Base-by-base conservation (phyloP, 2,329 filamentous ascomycete species). In the Tolypocladium inflatum region DNA sequence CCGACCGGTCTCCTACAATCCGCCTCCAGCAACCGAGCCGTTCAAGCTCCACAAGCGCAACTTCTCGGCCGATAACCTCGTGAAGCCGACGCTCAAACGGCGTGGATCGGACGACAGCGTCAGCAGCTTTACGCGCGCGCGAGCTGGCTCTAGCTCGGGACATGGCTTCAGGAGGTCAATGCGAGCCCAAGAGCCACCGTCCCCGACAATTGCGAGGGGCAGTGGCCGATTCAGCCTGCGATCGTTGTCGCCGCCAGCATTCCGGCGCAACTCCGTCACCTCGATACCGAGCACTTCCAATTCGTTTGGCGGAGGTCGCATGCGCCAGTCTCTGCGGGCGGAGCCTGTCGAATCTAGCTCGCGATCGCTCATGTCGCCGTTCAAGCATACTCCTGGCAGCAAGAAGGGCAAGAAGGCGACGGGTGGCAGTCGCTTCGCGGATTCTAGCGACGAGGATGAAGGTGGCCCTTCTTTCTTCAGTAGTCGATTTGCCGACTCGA, bases 61-160 rank as follows among this genome's bases (percentile, higher is more conserved):
- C 26, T 61, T 63, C 11, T 67, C 68, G 6, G 63, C 63, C 19
- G 67, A 71, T 19, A 60, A 63, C 41, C 57, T 60, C 9, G 50
- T 65, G 39, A 70, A 68, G 50, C 66, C 77, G 15, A 64, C 66
- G 6, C 71, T 84, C 10, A 74, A 76, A 58, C 80, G 86, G 2
- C 80, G 76, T 11, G 78, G 75, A 21, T 89, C 86, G 0, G 84
- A 85, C 63, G 86, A 82, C 35, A 90, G 87, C 65, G 86, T 90
- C 51, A 96, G 89, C 73, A 96, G 90, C 69, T 96, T 96, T 75
- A 88, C 83, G 67, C 86, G 90, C 35, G 73, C 77, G 50, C 80
- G 82, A 60, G 74, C 80, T 42, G 68, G 74, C 55, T 68, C 71
- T 7, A 72, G 73, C 45, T 72, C 78, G 50, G 78, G 78, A 0